Base-by-base conservation (phyloP, 2,329 filamentous ascomycete species). In the Fusarium pseudograminearum region DNA sequence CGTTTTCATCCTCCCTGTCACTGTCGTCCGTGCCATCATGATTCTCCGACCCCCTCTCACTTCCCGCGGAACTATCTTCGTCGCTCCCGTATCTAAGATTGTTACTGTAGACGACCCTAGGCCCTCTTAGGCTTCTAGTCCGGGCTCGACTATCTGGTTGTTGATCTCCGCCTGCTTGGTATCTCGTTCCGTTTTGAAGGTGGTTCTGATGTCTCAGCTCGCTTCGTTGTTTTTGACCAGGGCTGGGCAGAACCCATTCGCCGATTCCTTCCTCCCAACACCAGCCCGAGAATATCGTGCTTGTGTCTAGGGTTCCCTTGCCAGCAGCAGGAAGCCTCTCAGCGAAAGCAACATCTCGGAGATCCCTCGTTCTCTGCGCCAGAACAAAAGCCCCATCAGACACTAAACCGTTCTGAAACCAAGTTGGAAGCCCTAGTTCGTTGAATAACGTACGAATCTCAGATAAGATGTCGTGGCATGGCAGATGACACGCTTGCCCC, bases 311-410 rank as follows among this genome's bases (percentile, higher is more conserved):
- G 18, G 48, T 54, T 20, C 55, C 57, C 24, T 61, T 64, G 16
- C 54, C 51, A 24, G 65, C 57, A 9, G 44, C 57, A 24, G 70
- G 58, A 28, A 86, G 76, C 31, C 76, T 80, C 68, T 88, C 86
- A 5, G 85, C 86, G 70, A 85, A 87, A 12, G 82, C 83, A 41
- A 88, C 80, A 67, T 88, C 86, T 28, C 83, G 78, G 9, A 88
- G 76, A 67, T 86, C 83, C 56, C 83, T 83, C 16, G 85, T 87
- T 55, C 82, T 80, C 61, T 86, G 83, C 2, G 86, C 85, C 30
- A 87, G 75, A 31, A 83, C 73, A 68, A 87, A 86, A 1, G 86
- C 85, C 3, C 81, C 81, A 31, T 86, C 84, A 4, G 78, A 76
- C 31, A 79, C 79, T 34, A 88, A 74, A 22, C 77, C 79, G 31